phyloP scores from a whole-genome alignment of 2,329 filamentous ascomycete genomes.

The Domatiomyces globalis region DNA sequence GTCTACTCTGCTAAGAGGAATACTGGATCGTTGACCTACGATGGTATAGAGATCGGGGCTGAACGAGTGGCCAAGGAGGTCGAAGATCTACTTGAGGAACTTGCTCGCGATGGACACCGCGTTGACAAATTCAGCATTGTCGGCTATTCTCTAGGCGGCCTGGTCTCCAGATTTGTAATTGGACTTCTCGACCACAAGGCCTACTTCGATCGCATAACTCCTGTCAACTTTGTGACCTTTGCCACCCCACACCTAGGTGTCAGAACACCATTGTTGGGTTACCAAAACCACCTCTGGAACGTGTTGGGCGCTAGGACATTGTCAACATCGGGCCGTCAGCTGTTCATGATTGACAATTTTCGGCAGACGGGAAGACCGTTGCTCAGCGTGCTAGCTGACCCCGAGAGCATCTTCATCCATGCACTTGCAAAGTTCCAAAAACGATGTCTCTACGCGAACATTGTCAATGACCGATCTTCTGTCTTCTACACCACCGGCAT shows the following conservation, averaged over 20 bases:
- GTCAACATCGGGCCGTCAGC: conserved; percentile 68
- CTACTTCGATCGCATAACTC: conserved; percentile 62
- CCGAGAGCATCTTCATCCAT: conserved; percentile 70
- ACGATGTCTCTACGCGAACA: conserved; percentile 69
- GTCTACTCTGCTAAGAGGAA: conserved; percentile 44
- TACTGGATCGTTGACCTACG: conserved; percentile 45
- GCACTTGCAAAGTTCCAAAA: conserved; percentile 63
- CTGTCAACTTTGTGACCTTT: conserved; percentile 90
- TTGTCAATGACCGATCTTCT: conserved; percentile 70
- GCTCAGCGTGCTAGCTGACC: conserved; percentile 67
- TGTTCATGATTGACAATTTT: conserved; percentile 79
- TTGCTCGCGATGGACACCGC: conserved; percentile 48
- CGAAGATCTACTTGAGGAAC: conserved; percentile 41
- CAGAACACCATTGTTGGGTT: conserved; percentile 52
- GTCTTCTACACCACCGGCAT: conserved; percentile 74
- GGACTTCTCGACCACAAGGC: conserved; percentile 72
- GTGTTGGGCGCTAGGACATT: conserved; percentile 67
- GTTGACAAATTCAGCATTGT: conserved; percentile 74
- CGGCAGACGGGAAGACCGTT: conserved; percentile 69
- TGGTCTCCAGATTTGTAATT: conserved; percentile 74
- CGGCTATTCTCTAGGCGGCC: conserved; percentile 78
- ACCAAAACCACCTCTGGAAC: conserved; percentile 60
- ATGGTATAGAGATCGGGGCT: conserved; percentile 55
- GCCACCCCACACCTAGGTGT: conserved; percentile 73
- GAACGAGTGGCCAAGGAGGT: conserved; percentile 52